Evolutionary conservation across 176 grass and related monocot genomes (phyloP), one percentile per base, ranked within the genome.

Genomic region (Tuctoria greenei): DNA sequence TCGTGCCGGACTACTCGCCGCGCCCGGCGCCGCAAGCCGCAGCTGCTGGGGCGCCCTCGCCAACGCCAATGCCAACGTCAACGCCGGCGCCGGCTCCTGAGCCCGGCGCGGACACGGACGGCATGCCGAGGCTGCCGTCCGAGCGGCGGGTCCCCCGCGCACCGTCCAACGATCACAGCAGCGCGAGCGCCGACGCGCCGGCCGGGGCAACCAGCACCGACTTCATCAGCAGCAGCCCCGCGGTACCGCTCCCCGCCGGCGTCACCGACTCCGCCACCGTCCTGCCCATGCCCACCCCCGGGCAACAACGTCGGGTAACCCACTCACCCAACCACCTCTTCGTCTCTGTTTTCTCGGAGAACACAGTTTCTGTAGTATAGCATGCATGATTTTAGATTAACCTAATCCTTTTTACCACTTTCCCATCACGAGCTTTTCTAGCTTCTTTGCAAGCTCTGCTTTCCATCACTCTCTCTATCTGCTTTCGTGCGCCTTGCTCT

Each of bases 221-320:
- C 36, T 98, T 98, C 75, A 94, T 98, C 73, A 92, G 84, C 71
- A 98, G 91, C 79, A 94, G 82, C 66, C 95, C 95, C 20, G 88
- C 86, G 1, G 91, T 98, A 75, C 89, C 91, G 57, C 74, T 98
- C 66, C 91, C 95, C 4, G 83, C 79, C 61, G 91, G 88, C 21
- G 79, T 94, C 40, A 90, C 91, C 12, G 95, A 92, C 74, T 87
- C 89, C 15, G 88, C 95, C 49, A 90, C 91, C 64, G 88, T 94
- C 62, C 57, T 93, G 6, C 89, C 95, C 4, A 86, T 90, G 75
- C 84, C 88, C 37, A 82, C 88, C 45, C 81, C 84, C 0, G 86
- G 84, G 0, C 78, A 75, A 12, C 72, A 86, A 37, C 79, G 55
- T 8, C 84, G 78, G 82, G 95, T 93, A 84, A 17, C 9, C 42